phyloP scores from a whole-genome alignment of 805 yeast species.

The Lipomyces starkeyi region DNA sequence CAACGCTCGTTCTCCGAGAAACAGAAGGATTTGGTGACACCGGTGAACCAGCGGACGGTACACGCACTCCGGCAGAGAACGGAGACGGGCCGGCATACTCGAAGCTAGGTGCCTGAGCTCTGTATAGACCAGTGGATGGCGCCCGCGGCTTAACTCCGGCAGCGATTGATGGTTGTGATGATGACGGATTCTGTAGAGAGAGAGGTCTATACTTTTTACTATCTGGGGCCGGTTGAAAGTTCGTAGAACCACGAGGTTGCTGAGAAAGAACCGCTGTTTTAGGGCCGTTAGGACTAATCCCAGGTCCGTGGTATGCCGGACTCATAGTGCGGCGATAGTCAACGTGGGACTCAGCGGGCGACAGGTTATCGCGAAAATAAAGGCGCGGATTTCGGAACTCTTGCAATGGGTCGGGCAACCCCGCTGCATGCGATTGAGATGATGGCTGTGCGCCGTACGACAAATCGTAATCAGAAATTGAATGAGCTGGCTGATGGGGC shows the following conservation, averaged over 20 bases:
- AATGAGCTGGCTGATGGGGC: conserved; percentile 5
- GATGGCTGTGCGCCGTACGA: conserved; percentile 7
- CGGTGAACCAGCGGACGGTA: conserved; percentile 10
- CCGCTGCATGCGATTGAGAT: neutral
- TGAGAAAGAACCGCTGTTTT: conserved; percentile 4
- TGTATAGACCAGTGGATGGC: conserved; percentile 8
- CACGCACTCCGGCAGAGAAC: conserved; percentile 10
- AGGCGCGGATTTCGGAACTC: conserved; percentile 29
- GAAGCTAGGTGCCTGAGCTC: conserved; percentile 19
- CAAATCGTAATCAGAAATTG: conserved; percentile 16
- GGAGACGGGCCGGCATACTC: conserved; percentile 18
- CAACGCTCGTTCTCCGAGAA: conserved; percentile 10
- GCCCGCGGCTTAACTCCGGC: conserved; percentile 6
- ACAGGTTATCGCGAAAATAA: conserved; percentile 16
- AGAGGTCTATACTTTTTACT: conserved; percentile 23
- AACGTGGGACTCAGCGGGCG: conserved; percentile 14
- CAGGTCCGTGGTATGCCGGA: conserved; percentile 15
- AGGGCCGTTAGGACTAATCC: conserved; percentile 11
- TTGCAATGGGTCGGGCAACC: conserved; percentile 23
- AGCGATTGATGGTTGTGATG: conserved; percentile 12
- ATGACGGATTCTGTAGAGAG: conserved; percentile 12
- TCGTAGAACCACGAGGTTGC: neutral
- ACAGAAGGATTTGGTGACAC: conserved; percentile 4
- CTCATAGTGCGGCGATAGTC: conserved; percentile 23
- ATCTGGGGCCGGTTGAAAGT: conserved; percentile 11